Conservation (phyloP, 2,329 filamentous ascomycete species). For the Ascochyta lentis region DNA sequence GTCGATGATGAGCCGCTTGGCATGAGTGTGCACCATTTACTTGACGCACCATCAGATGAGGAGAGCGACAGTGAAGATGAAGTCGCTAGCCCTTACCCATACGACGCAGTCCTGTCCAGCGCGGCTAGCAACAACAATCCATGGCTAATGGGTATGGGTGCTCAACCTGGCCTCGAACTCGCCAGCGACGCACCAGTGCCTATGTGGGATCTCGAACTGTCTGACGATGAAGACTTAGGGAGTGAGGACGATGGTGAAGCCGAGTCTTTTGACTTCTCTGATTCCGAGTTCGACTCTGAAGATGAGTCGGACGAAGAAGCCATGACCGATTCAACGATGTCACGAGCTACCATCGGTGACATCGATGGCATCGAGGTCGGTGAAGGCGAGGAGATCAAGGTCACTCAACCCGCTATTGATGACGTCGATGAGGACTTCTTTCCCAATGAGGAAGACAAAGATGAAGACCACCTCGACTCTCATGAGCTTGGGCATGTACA, state of each 20-base stretch:
- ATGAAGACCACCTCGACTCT: slow-evolving; percentile 79
- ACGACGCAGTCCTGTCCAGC: slow-evolving; percentile 52
- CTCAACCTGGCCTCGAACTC: slow-evolving; percentile 43
- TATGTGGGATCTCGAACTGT: slow-evolving; percentile 57
- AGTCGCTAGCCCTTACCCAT: slow-evolving; percentile 34
- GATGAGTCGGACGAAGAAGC: slow-evolving; percentile 39
- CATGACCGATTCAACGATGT: slow-evolving; percentile 39
- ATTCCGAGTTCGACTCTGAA: slow-evolving; percentile 59
- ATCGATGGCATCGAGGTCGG: slow-evolving; percentile 78
- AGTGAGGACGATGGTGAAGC: slow-evolving; percentile 44
- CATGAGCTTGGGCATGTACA: slow-evolving; percentile 84
- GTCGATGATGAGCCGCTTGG: slow-evolving; percentile 86
- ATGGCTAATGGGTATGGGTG: slow-evolving; percentile 48
- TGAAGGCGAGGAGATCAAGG: slow-evolving; percentile 76
- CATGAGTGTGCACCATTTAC: slow-evolving; percentile 97
- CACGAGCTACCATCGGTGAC: slow-evolving; percentile 62
- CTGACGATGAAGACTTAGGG: slow-evolving; percentile 60
- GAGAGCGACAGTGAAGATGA: slow-evolving; percentile 55
- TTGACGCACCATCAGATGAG: slow-evolving; percentile 69
- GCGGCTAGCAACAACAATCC: slow-evolving; percentile 44
- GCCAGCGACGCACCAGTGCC: slow-evolving; percentile 34
- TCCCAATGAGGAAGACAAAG: slow-evolving; percentile 73
- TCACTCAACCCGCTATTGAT: slow-evolving; percentile 91
- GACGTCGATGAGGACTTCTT: slow-evolving; percentile 86
- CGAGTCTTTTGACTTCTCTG: slow-evolving; percentile 58